A percentile compares a stretch with the other conserved stretches of the same genome.
These are phyloP conservation scores for Boletus sensibilis DNA, from an alignment of 768 basidiomycete species.

Conservation along the genomic window DNA sequence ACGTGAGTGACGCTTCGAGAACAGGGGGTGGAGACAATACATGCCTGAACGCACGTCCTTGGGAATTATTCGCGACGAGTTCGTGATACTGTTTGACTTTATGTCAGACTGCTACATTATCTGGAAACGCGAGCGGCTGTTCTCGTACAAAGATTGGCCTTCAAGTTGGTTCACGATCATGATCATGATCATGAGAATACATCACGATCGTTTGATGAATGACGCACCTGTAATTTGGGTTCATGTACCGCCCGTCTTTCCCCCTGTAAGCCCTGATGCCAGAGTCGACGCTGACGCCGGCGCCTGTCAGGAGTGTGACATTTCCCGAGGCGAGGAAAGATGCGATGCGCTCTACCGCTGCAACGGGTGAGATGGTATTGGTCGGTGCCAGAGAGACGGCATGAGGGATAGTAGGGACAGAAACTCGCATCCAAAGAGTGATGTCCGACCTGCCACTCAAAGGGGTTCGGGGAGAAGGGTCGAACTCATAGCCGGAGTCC, in stretches of 20 bases:
- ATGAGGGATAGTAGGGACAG: slow-evolving; percentile 73
- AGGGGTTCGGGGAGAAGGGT: background rate
- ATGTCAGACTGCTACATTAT: slow-evolving; percentile 11
- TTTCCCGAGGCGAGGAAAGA: slow-evolving; percentile 70
- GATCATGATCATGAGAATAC: background rate
- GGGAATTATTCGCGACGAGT: slow-evolving; percentile 66
- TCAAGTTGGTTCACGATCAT: background rate
- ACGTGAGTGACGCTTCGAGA: slow-evolving; percentile 7
- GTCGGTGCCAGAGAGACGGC: slow-evolving; percentile 40
- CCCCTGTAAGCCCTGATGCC: slow-evolving; percentile 96
- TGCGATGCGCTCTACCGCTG: slow-evolving; percentile 60
- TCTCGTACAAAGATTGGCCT: slow-evolving; percentile 58
- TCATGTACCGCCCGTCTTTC: slow-evolving; percentile 79
- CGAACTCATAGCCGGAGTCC: background rate
- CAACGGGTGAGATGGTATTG: slow-evolving; percentile 42
- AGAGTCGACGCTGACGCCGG: slow-evolving; percentile 93
- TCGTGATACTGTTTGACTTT: slow-evolving; percentile 62
- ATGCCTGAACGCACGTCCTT: slow-evolving; percentile 71
- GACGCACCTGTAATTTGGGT: slow-evolving; percentile 82
- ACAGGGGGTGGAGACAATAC: slow-evolving; percentile 15
- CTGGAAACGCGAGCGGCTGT: background rate
- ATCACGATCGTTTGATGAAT: no score
- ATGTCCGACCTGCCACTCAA: background rate
- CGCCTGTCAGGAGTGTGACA: slow-evolving; percentile 78
- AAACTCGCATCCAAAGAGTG: slow-evolving; percentile 60